These are phyloP conservation scores for Cladosporium sp. DNA, from an alignment of 2,329 filamentous ascomycete genomes.

Conservation along the genomic window DNA sequence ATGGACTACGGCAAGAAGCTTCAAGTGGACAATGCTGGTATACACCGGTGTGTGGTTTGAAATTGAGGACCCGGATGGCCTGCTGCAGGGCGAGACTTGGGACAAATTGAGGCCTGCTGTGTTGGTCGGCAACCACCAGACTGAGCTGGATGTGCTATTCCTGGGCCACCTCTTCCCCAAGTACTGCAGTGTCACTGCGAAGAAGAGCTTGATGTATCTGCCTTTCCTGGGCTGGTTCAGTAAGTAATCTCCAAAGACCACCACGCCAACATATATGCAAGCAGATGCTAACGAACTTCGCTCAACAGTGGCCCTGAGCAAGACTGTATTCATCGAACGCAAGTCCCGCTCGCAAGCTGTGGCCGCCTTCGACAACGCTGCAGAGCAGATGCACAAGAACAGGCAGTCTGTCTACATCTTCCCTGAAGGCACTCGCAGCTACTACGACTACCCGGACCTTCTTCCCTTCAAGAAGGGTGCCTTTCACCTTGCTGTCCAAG, in stretches of 20 bases:
- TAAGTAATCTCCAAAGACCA: conserved; percentile 23
- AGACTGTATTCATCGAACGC: conserved; percentile 92
- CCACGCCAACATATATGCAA: not conserved
- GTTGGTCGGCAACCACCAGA: conserved; percentile 90
- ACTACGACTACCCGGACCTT: conserved; percentile 71
- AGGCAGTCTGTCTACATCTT: conserved; percentile 73
- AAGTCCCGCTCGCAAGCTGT: conserved; percentile 75
- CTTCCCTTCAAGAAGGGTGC: conserved; percentile 99
- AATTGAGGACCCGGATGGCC: conserved; percentile 56
- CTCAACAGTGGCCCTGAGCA: conserved; percentile 63
- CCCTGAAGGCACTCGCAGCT: conserved; percentile 88
- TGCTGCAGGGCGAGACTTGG: conserved; percentile 40
- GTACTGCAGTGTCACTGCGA: conserved; percentile 89
- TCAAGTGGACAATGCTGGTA: conserved; percentile 70
- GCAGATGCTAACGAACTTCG: not conserved
- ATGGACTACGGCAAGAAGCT: conserved; percentile 73
- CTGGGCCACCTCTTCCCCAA: conserved; percentile 82
- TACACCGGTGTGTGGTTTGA: conserved; percentile 73
- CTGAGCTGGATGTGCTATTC: conserved; percentile 87
- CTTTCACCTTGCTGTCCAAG: conserved; percentile 92
- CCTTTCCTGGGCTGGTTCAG: conserved; percentile 94
- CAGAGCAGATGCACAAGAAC: conserved; percentile 66
- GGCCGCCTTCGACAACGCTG: conserved; percentile 77
- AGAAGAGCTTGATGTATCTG: conserved; percentile 69
- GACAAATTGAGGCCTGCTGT: conserved; percentile 67